phyloP scores from a whole-genome alignment of 2,329 filamentous ascomycete species.

The Penicillium rolfsii region DNA sequence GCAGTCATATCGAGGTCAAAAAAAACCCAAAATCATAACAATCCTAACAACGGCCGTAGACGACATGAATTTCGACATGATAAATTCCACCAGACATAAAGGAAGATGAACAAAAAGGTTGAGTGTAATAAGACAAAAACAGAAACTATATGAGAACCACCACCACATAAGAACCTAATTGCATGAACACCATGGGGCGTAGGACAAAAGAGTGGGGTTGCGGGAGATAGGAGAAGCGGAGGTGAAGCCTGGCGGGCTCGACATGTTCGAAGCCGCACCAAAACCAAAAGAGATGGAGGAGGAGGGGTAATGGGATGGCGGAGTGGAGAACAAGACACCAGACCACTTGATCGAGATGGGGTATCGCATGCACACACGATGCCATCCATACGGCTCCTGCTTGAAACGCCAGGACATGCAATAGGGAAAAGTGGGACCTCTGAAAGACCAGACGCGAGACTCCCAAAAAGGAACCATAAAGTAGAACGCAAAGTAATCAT shows the following conservation, averaged over 20 bases:
- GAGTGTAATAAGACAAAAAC: conserved; percentile 32
- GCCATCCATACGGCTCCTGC: conserved; percentile 34
- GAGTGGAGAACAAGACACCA: not conserved
- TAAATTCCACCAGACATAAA: conserved; percentile 7
- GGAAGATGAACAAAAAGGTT: conserved; percentile 14
- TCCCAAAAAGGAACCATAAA: not conserved
- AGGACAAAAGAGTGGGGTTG: not conserved
- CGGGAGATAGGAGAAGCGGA: not conserved
- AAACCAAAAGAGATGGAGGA: not conserved
- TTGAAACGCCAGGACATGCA: conserved; percentile 39
- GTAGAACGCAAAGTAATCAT: conserved; percentile 13
- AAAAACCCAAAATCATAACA: conserved; percentile 16
- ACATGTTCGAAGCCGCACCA: conserved; percentile 10
- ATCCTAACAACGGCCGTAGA: conserved; percentile 17
- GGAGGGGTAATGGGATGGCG: conserved; percentile 1
- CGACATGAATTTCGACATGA: conserved; percentile 17
- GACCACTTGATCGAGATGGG: conserved; percentile 33
- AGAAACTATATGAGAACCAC: conserved; percentile 13
- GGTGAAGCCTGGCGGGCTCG: not conserved
- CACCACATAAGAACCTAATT: not conserved
- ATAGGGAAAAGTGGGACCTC: conserved; percentile 21
- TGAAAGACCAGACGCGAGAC: conserved; percentile 19
- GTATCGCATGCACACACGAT: conserved; percentile 40
- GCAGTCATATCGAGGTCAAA: conserved; percentile 23
- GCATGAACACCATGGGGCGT: not conserved